Base-by-base conservation (phyloP, 768 basidiomycete species). In the Naganishia vaughanmartiniae region DNA sequence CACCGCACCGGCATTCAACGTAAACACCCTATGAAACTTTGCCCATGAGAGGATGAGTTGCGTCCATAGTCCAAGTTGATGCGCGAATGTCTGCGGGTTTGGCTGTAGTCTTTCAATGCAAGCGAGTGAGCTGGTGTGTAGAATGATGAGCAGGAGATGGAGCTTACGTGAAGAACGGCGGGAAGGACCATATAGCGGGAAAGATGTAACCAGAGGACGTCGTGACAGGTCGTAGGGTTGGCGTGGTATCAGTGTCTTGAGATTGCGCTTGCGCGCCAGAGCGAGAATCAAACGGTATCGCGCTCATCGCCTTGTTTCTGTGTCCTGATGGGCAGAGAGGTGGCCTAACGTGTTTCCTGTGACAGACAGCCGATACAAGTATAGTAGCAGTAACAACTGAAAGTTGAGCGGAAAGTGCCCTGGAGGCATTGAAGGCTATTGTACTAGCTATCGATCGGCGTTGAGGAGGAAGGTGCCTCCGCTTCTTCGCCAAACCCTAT, bases 131-230 rank as follows among this genome's bases (percentile, higher is more conserved):
- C 4, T 2, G n/a, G 4, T 57, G 11, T 14, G 33, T 28, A 54
- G 21, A n/a, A n/a, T 36, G 31, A 15, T 33, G 30, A 36, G 19
- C n/a, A 28, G 1, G 30, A 28, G 36, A 39, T n/a, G 63, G 73
- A 78, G 34, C 48, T 39, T 63, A 81, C 81, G 83, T 83, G 76
- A 83, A 84, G 78, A 83, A 83, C 3, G 83, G 82, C 1, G 83
- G 83, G 71, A 83, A 84, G 6, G 76, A 78, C 77, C 76, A 82
- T 57, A 84, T 78, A 3, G 81, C 75, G 0, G 83, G 83, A 66
- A 73, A 83, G 34, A 70, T 71, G 74, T 80, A 83, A 19, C 79
- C 79, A 12, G 74, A 70, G 0, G 76, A 14, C 28, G 70, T 42
- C 19, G 58, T 76, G 5, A 71, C 48, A 1, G 76, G 66, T 54